Percentiles rank a stretch among this genome's conserved stretches.
phyloP scores from a whole-genome alignment of 163 green algal species.

The Scenedesmus sp. region DNA sequence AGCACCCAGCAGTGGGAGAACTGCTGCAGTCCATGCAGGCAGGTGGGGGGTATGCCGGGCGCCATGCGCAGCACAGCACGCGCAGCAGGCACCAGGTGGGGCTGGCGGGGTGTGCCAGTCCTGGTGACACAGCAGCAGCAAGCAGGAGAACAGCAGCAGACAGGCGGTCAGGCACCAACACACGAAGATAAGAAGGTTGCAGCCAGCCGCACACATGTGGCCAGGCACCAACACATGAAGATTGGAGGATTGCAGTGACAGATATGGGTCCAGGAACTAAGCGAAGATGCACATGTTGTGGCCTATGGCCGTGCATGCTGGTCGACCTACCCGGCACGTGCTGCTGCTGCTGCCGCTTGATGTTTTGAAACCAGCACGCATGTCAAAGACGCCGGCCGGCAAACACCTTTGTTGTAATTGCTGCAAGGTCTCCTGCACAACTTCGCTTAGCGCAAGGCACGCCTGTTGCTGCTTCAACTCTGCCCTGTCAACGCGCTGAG shows the following conservation, averaged over 20 bases:
- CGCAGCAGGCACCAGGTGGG: constrained; percentile 84
- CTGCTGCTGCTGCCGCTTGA: neutral
- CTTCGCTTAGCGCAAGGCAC: too few species aligned
- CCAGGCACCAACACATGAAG: neutral
- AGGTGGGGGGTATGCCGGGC: constrained; percentile 66
- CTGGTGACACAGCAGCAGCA: constrained; percentile 51
- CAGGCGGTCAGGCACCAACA: neutral
- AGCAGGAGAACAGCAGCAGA: neutral
- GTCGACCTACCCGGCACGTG: too few species aligned
- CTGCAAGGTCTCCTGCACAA: too few species aligned
- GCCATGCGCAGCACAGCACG: constrained; percentile 72
- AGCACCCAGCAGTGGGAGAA: constrained; percentile 96
- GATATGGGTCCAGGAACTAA: too few species aligned
- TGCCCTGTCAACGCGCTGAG: neutral
- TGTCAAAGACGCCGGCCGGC: too few species aligned
- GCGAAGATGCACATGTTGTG: too few species aligned
- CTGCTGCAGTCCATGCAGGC: constrained; percentile 85
- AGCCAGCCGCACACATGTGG: neutral
- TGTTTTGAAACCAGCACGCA: too few species aligned
- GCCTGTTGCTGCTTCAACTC: neutral
- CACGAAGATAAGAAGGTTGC: neutral
- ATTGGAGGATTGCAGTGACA: neutral
- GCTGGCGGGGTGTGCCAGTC: constrained; percentile 94
- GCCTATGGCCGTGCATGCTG: too few species aligned
- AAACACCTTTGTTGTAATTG: too few species aligned